A percentile compares a stretch with the other conserved stretches of the same genome.
Conservation (phyloP, 768 basidiomycete genomes). For the Butyriboletus loyo region DNA sequence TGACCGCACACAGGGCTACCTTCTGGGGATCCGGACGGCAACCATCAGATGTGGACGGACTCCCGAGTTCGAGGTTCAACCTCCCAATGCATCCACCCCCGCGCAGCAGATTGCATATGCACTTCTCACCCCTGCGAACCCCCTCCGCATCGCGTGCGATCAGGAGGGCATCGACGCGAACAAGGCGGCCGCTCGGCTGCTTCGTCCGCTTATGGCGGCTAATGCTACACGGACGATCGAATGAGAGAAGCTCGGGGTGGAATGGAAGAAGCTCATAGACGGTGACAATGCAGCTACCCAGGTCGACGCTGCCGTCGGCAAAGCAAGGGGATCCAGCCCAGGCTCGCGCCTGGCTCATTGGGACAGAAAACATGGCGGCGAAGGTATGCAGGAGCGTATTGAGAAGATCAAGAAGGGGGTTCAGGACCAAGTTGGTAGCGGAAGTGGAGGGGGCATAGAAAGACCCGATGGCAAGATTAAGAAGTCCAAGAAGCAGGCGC, state of each 20-base stretch:
- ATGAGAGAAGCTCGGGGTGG: conserved; percentile 18
- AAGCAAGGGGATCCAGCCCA: neutral
- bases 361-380: neutral
- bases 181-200: conserved; percentile 11
- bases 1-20: conserved; percentile 39
- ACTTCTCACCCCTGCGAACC: conserved; percentile 30
- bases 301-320: neutral
- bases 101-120: conserved; percentile 43
- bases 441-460: neutral
- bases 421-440: neutral
- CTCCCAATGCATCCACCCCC: conserved; percentile 41
- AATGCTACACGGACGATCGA: conserved; percentile 14
- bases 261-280: conserved; percentile 19
- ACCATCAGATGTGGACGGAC: conserved; percentile 44
- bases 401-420: conserved; percentile 4
- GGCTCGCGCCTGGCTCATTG: neutral
- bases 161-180: conserved; percentile 25
- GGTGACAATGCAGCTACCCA: neutral
- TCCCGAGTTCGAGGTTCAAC: conserved; percentile 45
- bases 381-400: neutral
- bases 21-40: conserved; percentile 50
- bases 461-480: conserved; percentile 6
- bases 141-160: conserved; percentile 25
- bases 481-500: neutral
- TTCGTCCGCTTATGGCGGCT: conserved; percentile 6